Conservation (phyloP, 805 yeast genomes). For the Cyberlindnera bimundalis region DNA sequence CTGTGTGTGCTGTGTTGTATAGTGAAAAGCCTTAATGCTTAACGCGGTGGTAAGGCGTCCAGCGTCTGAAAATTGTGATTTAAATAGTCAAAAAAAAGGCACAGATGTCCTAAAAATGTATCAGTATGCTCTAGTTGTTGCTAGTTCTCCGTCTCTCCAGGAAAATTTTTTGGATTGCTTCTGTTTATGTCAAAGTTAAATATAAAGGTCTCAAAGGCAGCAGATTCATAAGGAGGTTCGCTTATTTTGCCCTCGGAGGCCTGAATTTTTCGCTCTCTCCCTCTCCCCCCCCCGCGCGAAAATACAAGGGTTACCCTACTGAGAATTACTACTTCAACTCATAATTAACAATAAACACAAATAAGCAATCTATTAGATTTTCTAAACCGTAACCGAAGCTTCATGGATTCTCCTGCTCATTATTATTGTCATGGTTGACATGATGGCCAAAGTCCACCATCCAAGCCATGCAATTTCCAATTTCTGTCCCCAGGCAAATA, state of each 20-base stretch:
- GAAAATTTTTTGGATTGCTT: no score
- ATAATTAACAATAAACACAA: no score
- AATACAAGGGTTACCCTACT: constrained; percentile 2
- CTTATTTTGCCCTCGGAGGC: neutral
- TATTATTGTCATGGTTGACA: constrained; percentile 3
- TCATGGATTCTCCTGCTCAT: constrained; percentile 8
- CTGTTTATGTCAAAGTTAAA: no score
- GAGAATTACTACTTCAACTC: neutral
- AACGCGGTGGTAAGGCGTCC: no score
- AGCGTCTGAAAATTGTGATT: no score
- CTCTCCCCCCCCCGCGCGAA: neutral
- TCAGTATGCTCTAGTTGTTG: no score
- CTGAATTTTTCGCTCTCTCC: neutral
- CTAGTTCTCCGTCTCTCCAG: no score
- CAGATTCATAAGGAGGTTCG: neutral
- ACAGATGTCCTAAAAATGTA: no score
- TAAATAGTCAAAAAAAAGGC: no score
- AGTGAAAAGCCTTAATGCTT: no score
- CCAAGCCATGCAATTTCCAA: constrained; percentile 18
- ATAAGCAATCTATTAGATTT: no score
- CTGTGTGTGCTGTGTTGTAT: constrained; percentile 1
- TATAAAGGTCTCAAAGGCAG: no score
- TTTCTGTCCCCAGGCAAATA: constrained; percentile 19
- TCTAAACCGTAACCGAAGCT: neutral
- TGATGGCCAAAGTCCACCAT: constrained; percentile 16